Percentiles rank a stretch among this genome's conserved stretches.
Evolutionary conservation across 441 rosid genomes (phyloP).

Genomic region (Gossypium gossypioides): DNA sequence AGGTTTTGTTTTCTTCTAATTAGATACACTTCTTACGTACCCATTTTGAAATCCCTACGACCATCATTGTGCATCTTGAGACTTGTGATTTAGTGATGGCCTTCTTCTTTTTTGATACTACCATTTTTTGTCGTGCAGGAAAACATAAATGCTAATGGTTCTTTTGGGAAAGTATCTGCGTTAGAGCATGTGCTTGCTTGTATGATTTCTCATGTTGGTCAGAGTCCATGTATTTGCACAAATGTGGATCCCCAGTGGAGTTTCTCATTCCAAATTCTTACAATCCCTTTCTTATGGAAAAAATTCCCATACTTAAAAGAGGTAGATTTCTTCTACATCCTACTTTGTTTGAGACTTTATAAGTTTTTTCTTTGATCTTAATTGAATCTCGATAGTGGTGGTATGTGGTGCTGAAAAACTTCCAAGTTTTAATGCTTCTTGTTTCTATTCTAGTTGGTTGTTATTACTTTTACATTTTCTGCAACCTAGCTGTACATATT

Average conservation of each 20-base stretch:
- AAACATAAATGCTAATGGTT: conserved; percentile 24
- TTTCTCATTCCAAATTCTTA: conserved; percentile 78
- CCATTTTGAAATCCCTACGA: background rate
- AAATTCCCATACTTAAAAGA: conserved; percentile 68
- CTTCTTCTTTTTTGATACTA: conserved; percentile 6
- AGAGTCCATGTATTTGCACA: conserved; percentile 57
- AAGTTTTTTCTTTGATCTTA: conserved; percentile 6
- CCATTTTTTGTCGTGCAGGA: conserved; percentile 43
- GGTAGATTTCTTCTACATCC: conserved; percentile 31
- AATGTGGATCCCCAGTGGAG: conserved; percentile 54
- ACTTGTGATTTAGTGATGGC: background rate
- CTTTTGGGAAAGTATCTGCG: conserved; percentile 33
- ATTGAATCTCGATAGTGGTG: conserved; percentile 2
- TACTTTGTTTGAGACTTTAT: conserved; percentile 3
- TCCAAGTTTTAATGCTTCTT: background rate
- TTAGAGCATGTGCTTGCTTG: conserved; percentile 54
- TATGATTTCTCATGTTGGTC: conserved; percentile 59
- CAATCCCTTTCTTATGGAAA: conserved; percentile 80
- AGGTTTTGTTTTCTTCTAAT: background rate
- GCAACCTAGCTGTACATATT: background rate
- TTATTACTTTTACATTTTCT: background rate
- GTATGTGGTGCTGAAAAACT: conserved; percentile 5
- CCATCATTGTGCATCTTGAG: background rate
- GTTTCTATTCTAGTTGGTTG: background rate
- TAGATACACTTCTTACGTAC: background rate